Evolutionary conservation across 371 early-diverging fungal genomes (phyloP), one percentile per base, ranked within the genome.

Genomic region (Circinella umbellata): DNA sequence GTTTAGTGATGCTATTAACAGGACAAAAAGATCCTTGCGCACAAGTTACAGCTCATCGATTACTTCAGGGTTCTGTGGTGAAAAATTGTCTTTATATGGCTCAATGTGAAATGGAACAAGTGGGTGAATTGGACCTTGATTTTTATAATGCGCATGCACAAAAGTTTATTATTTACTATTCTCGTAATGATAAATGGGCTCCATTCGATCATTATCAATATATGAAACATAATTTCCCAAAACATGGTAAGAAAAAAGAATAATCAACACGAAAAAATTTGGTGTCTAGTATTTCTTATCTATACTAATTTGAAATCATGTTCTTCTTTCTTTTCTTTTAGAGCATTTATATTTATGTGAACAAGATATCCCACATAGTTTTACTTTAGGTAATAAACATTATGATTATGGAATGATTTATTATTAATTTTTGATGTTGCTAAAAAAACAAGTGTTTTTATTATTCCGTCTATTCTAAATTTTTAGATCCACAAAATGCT

Each of bases 121-220:
- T 96, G 35, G 75, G 69, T 35, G 85, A 76, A 34, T 78, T 95
- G 64, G 92, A 95, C 63, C 80, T 81, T 54, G 88, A 87, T 34
- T 80, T 90, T 69, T 88, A 93, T 64, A 63, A 74, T 7, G 70
- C 75, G 35, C 79, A 89, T 69, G 80, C 86, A 0, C 80, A 86
- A 46, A 92, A 91, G 69, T 89, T 92, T 57, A 83, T 93, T 61
- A 86, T 95, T 68, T 95, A 94, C 70, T 96, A 93, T 72, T 93
- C 94, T 11, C 76, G 75, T 15, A 80, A 80, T 51, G 96, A 96
- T 65, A 73, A 81, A 37, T 96, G 96, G 96, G 90, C 90, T 14
- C 95, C 95, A 4, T 71, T 82, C 34, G 84, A 86, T 27, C 92
- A 93, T 65, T 90, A 90, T 73, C 79, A 88, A 8, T 86, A 87